Percentiles rank a stretch among this genome's conserved stretches.
These are phyloP conservation scores for Candida neerlandica DNA, from an alignment of 1,139 yeast species.

Conservation along the genomic window DNA sequence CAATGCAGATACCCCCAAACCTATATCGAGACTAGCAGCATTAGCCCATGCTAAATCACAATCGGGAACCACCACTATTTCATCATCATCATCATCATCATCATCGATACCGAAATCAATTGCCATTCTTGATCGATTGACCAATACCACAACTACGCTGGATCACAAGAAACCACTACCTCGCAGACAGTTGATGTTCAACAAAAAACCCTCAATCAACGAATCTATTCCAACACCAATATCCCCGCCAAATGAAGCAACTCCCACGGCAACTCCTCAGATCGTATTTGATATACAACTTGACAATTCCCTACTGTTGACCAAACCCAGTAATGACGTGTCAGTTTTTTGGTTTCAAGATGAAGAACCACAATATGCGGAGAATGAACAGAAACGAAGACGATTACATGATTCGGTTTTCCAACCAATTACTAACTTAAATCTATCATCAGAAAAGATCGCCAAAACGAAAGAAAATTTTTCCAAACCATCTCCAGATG, in stretches of 20 bases:
- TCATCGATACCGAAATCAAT: slow-evolving; percentile 18
- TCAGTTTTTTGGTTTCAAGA: slow-evolving; percentile 23
- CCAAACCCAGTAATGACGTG: slow-evolving; percentile 20
- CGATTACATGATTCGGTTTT: slow-evolving; percentile 25
- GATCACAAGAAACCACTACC: slow-evolving; percentile 2
- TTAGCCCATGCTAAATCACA: slow-evolving; percentile 48
- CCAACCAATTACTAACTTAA: slow-evolving; percentile 47
- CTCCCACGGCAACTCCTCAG: slow-evolving; percentile 9
- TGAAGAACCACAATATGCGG: slow-evolving; percentile 9
- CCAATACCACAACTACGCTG: slow-evolving; percentile 3
- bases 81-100: slow-evolving; percentile 9
- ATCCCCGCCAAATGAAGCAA: not conserved
- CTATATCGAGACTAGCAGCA: slow-evolving; percentile 49
- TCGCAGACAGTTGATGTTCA: slow-evolving; percentile 6
- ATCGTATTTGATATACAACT: slow-evolving; percentile 18
- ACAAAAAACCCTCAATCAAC: slow-evolving; percentile 3
- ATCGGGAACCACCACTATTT: slow-evolving; percentile 7
- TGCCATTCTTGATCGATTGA: slow-evolving; percentile 25
- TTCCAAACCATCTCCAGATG: slow-evolving; percentile 81
- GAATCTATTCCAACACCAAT: not conserved
- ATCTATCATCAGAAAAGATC: slow-evolving; percentile 36
- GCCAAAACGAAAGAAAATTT: slow-evolving; percentile 60
- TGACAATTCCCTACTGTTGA: slow-evolving; percentile 24
- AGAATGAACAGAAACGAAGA: slow-evolving; percentile 26
- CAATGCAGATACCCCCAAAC: slow-evolving; percentile 8